Evolutionary conservation across 257 asterid species (phyloP).

Genomic region (Fraxinus excelsior): DNA sequence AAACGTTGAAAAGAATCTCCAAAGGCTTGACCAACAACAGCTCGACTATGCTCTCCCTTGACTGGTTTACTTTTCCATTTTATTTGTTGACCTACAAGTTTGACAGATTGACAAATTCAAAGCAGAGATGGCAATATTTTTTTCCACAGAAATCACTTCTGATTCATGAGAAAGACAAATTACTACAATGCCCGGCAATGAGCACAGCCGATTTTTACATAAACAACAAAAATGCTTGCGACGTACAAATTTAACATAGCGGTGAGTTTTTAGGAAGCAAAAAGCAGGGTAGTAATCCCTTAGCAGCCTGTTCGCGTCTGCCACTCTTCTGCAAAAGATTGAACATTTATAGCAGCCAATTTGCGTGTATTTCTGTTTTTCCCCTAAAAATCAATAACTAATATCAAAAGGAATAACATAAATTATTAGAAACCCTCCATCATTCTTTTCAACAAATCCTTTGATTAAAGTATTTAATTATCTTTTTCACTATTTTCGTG

Average conservation of each 20-base stretch:
- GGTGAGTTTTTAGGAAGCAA: constrained; percentile 4
- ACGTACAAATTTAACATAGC: not conserved
- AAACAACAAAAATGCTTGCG: not conserved
- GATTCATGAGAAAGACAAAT: not conserved
- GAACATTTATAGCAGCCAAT: constrained; percentile 12
- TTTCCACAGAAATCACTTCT: not conserved
- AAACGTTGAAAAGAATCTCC: not conserved
- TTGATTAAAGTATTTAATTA: constrained; percentile 21
- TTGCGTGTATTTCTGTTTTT: constrained; percentile 7
- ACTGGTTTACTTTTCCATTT: not conserved
- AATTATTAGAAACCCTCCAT: constrained; percentile 9
- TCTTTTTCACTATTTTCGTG: constrained; percentile 9
- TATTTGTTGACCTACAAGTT: not conserved
- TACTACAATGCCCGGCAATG: not conserved
- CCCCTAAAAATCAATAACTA: not conserved
- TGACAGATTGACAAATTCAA: not conserved
- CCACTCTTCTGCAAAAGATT: constrained; percentile 6
- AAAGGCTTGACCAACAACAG: not conserved
- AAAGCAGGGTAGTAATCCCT: not conserved
- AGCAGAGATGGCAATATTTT: not conserved
- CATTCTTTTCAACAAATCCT: constrained; percentile 4
- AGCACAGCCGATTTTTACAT: not conserved
- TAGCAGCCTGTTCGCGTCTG: constrained; percentile 11
- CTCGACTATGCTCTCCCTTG: not conserved
- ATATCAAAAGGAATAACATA: constrained; percentile 2